Base-by-base conservation (phyloP, 345 rosid species). In the Pistacia integerrima region DNA sequence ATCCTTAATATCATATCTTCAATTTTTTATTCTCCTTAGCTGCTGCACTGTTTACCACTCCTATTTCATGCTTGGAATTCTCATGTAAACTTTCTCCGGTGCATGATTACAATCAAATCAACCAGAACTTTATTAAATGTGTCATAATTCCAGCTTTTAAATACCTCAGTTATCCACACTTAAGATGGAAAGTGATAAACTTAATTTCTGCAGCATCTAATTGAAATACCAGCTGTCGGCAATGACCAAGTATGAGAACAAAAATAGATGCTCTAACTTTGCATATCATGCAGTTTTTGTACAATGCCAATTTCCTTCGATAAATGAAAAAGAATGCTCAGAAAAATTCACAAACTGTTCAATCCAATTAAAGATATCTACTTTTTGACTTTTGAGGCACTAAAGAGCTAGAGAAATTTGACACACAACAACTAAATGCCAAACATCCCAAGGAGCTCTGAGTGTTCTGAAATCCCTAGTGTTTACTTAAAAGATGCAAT, bases 31-130 rank as follows among this genome's bases (percentile, higher is more conserved):
- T 69, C 41, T 54, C 22, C 70, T 49, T 3, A 6, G 25, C 55
- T 49, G 57, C 35, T 54, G 62, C 73, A 70, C 16, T 41, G 22
- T 70, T 69, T 65, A 44, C 69, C 41, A 38, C 30, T 18, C 28
- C 13, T 38, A 65, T 65, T 11, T 41, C 48, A 13, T 66, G 54
- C 54, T n/a, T 10, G 12, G 8, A 20, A 51, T 66, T 44, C 44
- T 41, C 17, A 44, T 14, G 4, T 63, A 64, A 60, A 60, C 36
- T 52, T 52, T 2, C 56, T 16, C 56, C 41, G 7, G 41, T 2
- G 41, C 41, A 38, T 38, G 7, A 38, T 38, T 38, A 38, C 4
- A 38, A 38, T 38, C 41, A 38, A 38, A 38, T 38, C 41, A 38
- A 38, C 6, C 4, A 38, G 41, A 38, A 38, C 41, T 38, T 41